Evolutionary conservation across 2,329 filamentous ascomycete species (phyloP), one percentile per base, ranked within the genome.

Genomic region (Colletotrichum lentis): DNA sequence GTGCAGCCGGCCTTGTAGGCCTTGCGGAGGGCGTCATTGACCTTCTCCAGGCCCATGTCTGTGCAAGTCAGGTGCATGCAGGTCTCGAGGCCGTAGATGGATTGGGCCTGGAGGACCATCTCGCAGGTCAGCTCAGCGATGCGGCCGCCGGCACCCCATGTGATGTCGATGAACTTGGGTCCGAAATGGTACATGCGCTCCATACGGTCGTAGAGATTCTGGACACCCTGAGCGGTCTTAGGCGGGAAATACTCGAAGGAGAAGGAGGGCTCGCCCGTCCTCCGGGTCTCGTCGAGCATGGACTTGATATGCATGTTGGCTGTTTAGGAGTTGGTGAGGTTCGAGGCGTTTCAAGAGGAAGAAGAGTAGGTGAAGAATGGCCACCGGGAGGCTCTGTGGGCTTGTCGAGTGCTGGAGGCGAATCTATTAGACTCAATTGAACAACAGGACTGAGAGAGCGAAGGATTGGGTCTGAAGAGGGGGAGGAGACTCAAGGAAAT

Each of bases 161-260:
- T 99, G 76, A 99, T 91, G 80, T 99, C 96, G 78, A 99, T 94
- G 83, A 99, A 99, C 76, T 94, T 91, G 71, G 95, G 96, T 1
- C 94, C 96, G 71, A 96, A 88, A 75, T 91, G 88, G 80, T 97
- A 94, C 96, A 99, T 99, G 81, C 94, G 94, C 81, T 99, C 96
- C 92, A 99, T 98, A 74, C 96, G 93, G 75, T 99, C 96, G 85
- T 99, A 99, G 67, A 99, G 90, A 80, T 99, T 99, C 83, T 99
- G 96, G 14, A 99, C 95, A 85, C 96, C 96, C 82, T 96, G 93
- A 12, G 93, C 91, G 8, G 96, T 99, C 84, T 99, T 99, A 46
- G 96, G 96, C 59, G 96, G 96, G 82, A 99, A 99, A 85, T 97
- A 99, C 80, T 99, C 96, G 84, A 99, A 99, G 69, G 96, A 99